These are phyloP conservation scores for Solanum hybrid DNA, from an alignment of 305 asterid species.

Conservation along the genomic window DNA sequence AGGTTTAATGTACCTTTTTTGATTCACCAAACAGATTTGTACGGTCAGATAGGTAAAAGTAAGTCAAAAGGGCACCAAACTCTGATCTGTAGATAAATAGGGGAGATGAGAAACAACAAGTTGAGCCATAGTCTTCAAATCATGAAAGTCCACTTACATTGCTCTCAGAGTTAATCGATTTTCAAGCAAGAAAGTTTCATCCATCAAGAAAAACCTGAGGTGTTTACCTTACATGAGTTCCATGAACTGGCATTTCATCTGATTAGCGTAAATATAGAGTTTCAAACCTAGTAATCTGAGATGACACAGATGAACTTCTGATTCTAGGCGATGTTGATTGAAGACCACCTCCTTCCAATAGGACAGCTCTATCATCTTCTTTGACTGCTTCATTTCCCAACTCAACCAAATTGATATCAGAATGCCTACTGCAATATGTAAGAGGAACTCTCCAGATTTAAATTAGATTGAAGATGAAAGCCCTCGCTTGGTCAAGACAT, in stretches of 20 bases:
- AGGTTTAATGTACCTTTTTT: slow-evolving; percentile 41
- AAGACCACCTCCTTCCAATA: slow-evolving; percentile 72
- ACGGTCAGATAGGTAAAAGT: slow-evolving; percentile 75
- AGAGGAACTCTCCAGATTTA: neutral
- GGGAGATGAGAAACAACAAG: neutral
- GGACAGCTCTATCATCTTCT: slow-evolving; percentile 69
- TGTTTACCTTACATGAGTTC: neutral
- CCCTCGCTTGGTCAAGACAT: neutral
- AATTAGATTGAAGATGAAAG: neutral
- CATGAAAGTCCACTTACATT: slow-evolving; percentile 41
- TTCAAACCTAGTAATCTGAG: slow-evolving; percentile 47
- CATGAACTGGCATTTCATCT: neutral
- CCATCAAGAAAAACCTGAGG: slow-evolving; percentile 67
- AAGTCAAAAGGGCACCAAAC: slow-evolving; percentile 70
- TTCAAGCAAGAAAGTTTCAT: slow-evolving; percentile 70
- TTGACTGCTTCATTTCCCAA: slow-evolving; percentile 42
- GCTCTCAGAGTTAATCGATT: slow-evolving; percentile 75
- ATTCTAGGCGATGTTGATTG: slow-evolving; percentile 50
- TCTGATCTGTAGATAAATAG: slow-evolving; percentile 49
- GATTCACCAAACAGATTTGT: slow-evolving; percentile 81
- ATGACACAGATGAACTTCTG: slow-evolving; percentile 48
- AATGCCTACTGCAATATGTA: slow-evolving; percentile 35
- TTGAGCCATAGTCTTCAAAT: slow-evolving; percentile 1
- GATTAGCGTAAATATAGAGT: neutral
- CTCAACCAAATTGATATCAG: slow-evolving; percentile 70